Percentiles rank a stretch among this genome's conserved stretches.
phyloP scores from a whole-genome alignment of 345 rosid genomes.

The Camelina laxa region DNA sequence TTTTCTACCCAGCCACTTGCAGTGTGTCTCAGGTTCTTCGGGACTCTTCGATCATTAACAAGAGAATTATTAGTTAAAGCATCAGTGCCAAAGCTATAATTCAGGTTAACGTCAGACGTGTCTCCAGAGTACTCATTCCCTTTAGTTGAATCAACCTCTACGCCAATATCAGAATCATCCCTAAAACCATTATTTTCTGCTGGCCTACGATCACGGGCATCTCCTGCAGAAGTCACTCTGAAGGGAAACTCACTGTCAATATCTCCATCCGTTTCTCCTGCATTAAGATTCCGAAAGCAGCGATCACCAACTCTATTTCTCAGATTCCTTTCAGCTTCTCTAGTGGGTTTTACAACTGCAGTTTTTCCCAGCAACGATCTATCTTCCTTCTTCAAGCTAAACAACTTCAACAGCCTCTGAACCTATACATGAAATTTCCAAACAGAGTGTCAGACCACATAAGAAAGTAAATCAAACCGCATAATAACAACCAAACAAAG shows the following conservation, averaged over 20 bases:
- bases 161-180: conserved; percentile 33
- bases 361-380: conserved; percentile 4
- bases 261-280: conserved; percentile 21
- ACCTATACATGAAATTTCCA: conserved; percentile 50
- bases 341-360: not conserved
- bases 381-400: conserved; percentile 49
- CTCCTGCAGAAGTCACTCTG: conserved; percentile 32
- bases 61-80: conserved; percentile 25
- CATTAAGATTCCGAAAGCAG: not conserved
- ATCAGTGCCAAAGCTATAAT: conserved; percentile 21
- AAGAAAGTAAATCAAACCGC: not conserved
- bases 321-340: not conserved
- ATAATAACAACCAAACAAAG: not conserved
- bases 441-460: conserved; percentile 13
- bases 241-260: conserved; percentile 15
- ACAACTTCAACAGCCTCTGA: conserved; percentile 47
- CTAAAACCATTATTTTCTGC: conserved; percentile 5
- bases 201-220: conserved; percentile 25
- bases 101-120: conserved; percentile 22
- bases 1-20: conserved; percentile 37
- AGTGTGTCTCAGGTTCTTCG: conserved; percentile 37
- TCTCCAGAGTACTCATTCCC: conserved; percentile 33
- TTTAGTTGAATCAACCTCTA: conserved; percentile 14
- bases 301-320: conserved; percentile 27
- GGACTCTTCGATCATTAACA: conserved; percentile 35